Evolutionary conservation across 805 yeast genomes (phyloP).

Genomic region (Barnettozyma botsteinii): DNA sequence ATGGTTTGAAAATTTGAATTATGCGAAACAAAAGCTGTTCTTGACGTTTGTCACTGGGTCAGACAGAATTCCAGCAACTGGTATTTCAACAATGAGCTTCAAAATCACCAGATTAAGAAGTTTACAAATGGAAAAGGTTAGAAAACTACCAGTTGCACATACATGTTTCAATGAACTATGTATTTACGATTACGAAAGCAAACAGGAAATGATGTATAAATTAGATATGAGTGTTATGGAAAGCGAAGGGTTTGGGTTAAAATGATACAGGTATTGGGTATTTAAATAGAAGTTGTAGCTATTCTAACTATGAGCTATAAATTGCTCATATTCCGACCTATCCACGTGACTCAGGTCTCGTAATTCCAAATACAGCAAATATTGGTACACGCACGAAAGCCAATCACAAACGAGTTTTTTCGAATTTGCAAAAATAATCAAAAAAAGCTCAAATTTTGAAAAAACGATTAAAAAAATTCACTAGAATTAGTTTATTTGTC

Average conservation of each 20-base stretch:
- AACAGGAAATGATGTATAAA: slow-evolving; percentile 51
- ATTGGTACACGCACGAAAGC: slow-evolving; percentile 14
- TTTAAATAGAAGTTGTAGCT: too few species aligned
- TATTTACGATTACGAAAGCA: slow-evolving; percentile 55
- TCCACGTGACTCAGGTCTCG: too few species aligned
- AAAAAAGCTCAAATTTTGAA: slow-evolving; percentile 1
- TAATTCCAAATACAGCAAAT: background rate
- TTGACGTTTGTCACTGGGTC: slow-evolving; percentile 83
- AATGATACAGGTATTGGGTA: too few species aligned
- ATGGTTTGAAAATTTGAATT: slow-evolving; percentile 43
- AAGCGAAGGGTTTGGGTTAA: slow-evolving; percentile 83
- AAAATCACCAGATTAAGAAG: slow-evolving; percentile 53
- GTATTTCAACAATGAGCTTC: slow-evolving; percentile 68
- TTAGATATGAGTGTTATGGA: slow-evolving; percentile 66
- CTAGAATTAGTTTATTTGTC: background rate
- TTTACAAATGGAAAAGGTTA: slow-evolving; percentile 15
- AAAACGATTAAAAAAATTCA: slow-evolving; percentile 1
- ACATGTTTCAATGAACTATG: slow-evolving; percentile 93
- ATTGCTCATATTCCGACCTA: background rate
- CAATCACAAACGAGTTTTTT: slow-evolving; percentile 25
- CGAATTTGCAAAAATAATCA: slow-evolving; percentile 12
- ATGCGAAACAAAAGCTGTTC: slow-evolving; percentile 51
- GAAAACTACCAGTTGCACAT: slow-evolving; percentile 76
- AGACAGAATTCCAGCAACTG: slow-evolving; percentile 90
- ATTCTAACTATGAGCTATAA: too few species aligned